Base-by-base conservation (phyloP, 2,329 filamentous ascomycete species). In the Penicillium thymicola region DNA sequence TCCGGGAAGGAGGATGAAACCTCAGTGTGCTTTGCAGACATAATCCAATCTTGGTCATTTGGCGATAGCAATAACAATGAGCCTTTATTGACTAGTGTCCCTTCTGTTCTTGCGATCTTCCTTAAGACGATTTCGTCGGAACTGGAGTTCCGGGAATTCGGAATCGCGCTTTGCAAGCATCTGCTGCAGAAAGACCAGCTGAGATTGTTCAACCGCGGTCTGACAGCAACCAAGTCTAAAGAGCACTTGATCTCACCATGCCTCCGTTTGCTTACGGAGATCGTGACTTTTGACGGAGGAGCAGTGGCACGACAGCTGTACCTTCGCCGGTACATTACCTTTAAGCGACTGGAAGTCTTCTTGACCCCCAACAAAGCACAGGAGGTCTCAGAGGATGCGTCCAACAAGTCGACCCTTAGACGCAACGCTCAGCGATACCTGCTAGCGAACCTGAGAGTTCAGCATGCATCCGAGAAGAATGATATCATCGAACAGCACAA, bases 231-330 rank as follows among this genome's bases (percentile, higher is more conserved):
- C 25, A 92, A 91, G 72, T 82, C 85, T 46, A 96, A 95, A 69
- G 91, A 92, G 38, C 91, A 90, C 72, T 79, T 97, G 57, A 92
- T 97, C 59, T 94, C 91, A 3, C 93, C 94, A 0, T 92, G 89
- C 25, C 77, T 99, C 57, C 86, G 93, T 55, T 78, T 99, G 50
- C 81, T 99, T 58, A 89, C 88, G 50, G 93, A 99, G 75, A 82
- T 92, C n/a, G 85, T 90, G 16, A 86, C 82, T 53, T 89, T 96
- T 61, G 92, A 97, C 73, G 92, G 92, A 16, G 95, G 94, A 14
- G 84, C 85, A 41, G 81, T 92, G 54, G 90, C 92, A 28, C 87
- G 85, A 63, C 82, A 87, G 44, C 81, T 97, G 34, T 95, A 96
- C 71, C 82, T 88, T 51, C 86, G 87, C 32, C 84, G 91, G 64